phyloP scores from a whole-genome alignment of 495 filamentous ascomycete species.

The Wilcoxina mikolae region DNA sequence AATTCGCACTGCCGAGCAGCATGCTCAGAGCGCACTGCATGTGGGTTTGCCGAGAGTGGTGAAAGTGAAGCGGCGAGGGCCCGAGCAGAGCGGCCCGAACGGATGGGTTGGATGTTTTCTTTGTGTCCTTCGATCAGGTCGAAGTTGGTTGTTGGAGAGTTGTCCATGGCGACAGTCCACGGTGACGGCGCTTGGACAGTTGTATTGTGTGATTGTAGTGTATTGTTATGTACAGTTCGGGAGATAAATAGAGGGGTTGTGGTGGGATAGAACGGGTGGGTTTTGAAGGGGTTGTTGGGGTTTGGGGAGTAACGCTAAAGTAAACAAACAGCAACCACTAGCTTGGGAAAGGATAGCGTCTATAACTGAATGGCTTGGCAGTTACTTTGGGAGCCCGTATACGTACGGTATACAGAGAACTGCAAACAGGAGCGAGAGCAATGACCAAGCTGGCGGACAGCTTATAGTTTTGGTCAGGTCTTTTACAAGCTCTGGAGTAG shows the following conservation, averaged over 20 bases:
- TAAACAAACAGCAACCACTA: too few relatives aligned
- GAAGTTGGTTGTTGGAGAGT: slow-evolving; percentile 51
- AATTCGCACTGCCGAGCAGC: slow-evolving; percentile 63
- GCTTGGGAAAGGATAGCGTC: too few relatives aligned
- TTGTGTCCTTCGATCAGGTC: slow-evolving; percentile 92
- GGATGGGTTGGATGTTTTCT: slow-evolving; percentile 90
- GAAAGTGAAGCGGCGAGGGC: slow-evolving; percentile 52
- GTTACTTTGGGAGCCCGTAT: too few relatives aligned
- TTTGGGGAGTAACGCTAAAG: too few relatives aligned
- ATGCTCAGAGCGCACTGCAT: slow-evolving; percentile 55
- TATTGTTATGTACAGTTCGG: not conserved
- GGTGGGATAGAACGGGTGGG: not conserved
- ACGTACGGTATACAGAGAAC: too few relatives aligned
- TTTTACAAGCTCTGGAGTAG: too few relatives aligned
- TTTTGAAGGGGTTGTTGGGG: not conserved
- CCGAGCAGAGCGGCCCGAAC: slow-evolving; percentile 78
- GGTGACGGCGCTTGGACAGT: not conserved
- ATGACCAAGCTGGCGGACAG: too few relatives aligned
- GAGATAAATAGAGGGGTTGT: not conserved
- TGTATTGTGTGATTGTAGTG: not conserved
- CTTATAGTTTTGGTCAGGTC: too few relatives aligned
- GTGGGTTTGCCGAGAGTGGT: slow-evolving; percentile 39
- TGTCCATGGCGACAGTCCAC: not conserved
- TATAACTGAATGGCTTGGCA: too few relatives aligned
- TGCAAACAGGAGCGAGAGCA: too few relatives aligned